A percentile compares a stretch with the other conserved stretches of the same genome.
phyloP scores from a whole-genome alignment of 2,329 filamentous ascomycete species.

The Colletotrichum trifolii region DNA sequence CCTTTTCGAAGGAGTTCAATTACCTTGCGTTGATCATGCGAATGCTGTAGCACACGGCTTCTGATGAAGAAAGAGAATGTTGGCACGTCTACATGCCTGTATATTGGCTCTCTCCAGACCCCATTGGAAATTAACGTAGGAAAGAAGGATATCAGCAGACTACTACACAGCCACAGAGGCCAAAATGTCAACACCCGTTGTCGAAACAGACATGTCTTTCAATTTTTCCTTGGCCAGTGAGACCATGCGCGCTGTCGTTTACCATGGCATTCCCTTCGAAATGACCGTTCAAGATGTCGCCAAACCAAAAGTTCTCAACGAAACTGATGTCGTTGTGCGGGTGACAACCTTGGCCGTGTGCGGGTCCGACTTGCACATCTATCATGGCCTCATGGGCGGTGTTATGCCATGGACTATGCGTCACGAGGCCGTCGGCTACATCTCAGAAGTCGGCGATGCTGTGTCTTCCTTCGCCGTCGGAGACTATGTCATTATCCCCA shows the following conservation, averaged over 20 bases:
- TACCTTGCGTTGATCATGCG: too few relatives aligned
- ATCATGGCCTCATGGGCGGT: slow-evolving; percentile 41
- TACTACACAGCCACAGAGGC: too few relatives aligned
- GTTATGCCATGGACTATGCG: slow-evolving; percentile 43
- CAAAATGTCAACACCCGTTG: too few relatives aligned
- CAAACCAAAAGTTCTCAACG: slow-evolving; percentile 33
- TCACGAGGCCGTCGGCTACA: slow-evolving; percentile 55
- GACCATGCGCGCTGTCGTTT: slow-evolving; percentile 36
- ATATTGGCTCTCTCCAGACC: too few relatives aligned
- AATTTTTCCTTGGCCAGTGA: too few relatives aligned
- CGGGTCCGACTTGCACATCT: slow-evolving; percentile 49
- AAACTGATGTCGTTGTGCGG: slow-evolving; percentile 48
- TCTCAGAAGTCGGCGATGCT: slow-evolving; percentile 48
- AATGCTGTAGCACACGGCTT: too few relatives aligned
- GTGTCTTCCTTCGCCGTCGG: slow-evolving; percentile 48
- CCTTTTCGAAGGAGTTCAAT: too few relatives aligned
- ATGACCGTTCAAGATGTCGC: slow-evolving; percentile 37
- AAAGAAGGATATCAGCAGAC: too few relatives aligned
- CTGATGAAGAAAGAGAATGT: too few relatives aligned
- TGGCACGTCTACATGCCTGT: too few relatives aligned
- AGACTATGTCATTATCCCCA: slow-evolving; percentile 52
- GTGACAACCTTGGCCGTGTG: slow-evolving; percentile 49
- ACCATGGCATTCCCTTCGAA: slow-evolving; percentile 39
- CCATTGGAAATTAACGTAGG: too few relatives aligned
- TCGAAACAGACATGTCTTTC: too few relatives aligned